A percentile compares a stretch with the other conserved stretches of the same genome.
Conservation (phyloP, 257 asterid species). For the Nyctanthes arbortristis region DNA sequence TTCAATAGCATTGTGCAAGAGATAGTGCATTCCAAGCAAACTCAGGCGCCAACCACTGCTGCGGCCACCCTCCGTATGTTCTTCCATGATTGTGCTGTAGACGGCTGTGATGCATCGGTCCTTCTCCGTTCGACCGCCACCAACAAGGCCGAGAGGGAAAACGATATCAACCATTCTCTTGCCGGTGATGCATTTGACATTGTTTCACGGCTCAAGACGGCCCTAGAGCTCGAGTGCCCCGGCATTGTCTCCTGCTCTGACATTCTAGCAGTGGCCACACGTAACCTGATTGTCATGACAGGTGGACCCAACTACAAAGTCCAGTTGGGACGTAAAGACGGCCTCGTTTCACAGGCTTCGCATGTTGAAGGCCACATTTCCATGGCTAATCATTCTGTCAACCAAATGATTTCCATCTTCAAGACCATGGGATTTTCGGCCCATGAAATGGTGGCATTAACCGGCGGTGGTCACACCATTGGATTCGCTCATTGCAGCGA, state of each 20-base stretch:
- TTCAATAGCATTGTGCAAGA: conserved; percentile 73
- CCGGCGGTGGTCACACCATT: conserved; percentile 88
- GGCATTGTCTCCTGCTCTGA: conserved; percentile 91
- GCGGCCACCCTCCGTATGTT: conserved; percentile 92
- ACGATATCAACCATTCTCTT: conserved; percentile 86
- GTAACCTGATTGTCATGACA: conserved; percentile 72
- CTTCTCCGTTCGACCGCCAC: conserved; percentile 73
- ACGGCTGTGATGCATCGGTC: conserved; percentile 91
- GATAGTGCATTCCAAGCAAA: conserved; percentile 56
- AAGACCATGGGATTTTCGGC: conserved; percentile 50
- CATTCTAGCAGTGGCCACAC: conserved; percentile 74
- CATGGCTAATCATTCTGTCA: conserved; percentile 57
- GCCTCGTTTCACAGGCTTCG: conserved; percentile 42
- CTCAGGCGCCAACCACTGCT: conserved; percentile 96
- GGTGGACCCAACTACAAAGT: conserved; percentile 87
- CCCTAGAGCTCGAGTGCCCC: conserved; percentile 81
- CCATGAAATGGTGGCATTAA: conserved; percentile 82
- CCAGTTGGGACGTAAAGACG: conserved; percentile 67
- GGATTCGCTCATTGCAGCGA: conserved; percentile 94
- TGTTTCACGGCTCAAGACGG: conserved; percentile 80
- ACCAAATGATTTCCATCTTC: conserved; percentile 53
- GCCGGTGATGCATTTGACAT: conserved; percentile 98
- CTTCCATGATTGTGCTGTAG: conserved; percentile 87
- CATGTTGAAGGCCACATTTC: conserved; percentile 74
- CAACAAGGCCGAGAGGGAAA: conserved; percentile 81